These are phyloP conservation scores for Murraya koenigii DNA, from an alignment of 345 rosid genomes.

Conservation along the genomic window DNA sequence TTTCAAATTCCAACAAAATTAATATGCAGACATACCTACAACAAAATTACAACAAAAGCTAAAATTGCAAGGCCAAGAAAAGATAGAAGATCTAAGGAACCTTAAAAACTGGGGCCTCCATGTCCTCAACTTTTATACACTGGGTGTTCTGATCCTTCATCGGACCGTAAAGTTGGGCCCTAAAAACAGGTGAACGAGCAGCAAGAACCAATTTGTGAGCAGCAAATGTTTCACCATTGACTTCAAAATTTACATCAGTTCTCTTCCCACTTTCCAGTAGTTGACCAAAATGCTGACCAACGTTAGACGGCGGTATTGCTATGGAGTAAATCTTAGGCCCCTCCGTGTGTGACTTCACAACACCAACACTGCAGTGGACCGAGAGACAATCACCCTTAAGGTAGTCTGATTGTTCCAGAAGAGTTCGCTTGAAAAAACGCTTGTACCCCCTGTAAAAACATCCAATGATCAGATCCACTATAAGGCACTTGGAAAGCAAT, in stretches of 20 bases:
- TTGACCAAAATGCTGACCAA: constrained; percentile 44
- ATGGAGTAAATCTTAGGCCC: constrained; percentile 51
- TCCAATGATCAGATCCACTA: constrained; percentile 12
- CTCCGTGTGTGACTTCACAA: constrained; percentile 56
- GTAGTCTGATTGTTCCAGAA: constrained; percentile 51
- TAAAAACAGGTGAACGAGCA: constrained; percentile 56
- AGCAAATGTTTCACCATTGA: constrained; percentile 44
- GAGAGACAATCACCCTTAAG: constrained; percentile 53
- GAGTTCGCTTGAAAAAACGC: constrained; percentile 49
- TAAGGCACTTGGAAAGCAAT: background rate
- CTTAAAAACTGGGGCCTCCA: constrained; percentile 55
- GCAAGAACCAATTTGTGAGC: constrained; percentile 61
- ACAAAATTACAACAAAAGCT: background rate
- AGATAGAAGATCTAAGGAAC: constrained; percentile 12
- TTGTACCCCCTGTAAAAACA: constrained; percentile 58
- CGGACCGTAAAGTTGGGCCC: constrained; percentile 61
- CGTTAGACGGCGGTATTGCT: constrained; percentile 40
- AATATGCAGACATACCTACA: background rate
- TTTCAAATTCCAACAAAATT: background rate
- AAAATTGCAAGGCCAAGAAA: background rate
- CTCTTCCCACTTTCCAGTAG: constrained; percentile 46
- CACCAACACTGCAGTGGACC: constrained; percentile 55
- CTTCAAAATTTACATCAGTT: constrained; percentile 54
- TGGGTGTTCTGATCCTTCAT: constrained; percentile 56
- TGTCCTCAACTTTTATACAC: constrained; percentile 48